Conservation (phyloP, 1,284 basidiomycete genomes). For the Retiboletus flavoniger region DNA sequence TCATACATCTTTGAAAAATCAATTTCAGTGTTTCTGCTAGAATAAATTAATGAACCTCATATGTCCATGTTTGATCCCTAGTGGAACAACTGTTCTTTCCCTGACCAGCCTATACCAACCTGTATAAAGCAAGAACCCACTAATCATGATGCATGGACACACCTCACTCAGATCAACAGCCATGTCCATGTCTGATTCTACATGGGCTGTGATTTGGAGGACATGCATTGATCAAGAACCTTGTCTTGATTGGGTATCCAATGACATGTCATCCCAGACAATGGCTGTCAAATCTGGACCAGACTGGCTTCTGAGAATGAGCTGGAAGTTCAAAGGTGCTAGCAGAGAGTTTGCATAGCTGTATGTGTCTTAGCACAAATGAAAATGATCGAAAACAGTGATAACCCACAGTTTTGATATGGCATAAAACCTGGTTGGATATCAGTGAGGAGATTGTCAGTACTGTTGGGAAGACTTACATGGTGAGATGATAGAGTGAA, state of each 20-base stretch:
- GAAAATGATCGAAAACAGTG: neutral
- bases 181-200: neutral
- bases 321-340: conserved; percentile 21
- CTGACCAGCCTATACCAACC: neutral
- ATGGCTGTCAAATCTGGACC: conserved; percentile 5
- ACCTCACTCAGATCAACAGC: neutral
- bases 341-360: conserved; percentile 30
- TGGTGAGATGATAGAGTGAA: conserved; percentile 15
- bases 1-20: neutral
- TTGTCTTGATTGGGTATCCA: neutral
- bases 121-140: neutral
- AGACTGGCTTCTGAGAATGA: conserved; percentile 14
- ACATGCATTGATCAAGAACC: neutral
- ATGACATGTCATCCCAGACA: conserved; percentile 6
- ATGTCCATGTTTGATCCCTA: neutral
- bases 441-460: neutral
- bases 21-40: neutral
- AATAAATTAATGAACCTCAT: neutral
- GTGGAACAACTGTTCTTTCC: neutral
- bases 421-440: conserved; percentile 18
- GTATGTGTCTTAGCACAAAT: neutral
- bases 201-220: neutral
- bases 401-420: conserved; percentile 27
- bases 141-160: neutral
- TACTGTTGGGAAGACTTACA: conserved; percentile 14